phyloP scores from a whole-genome alignment of 2,329 filamentous ascomycete genomes.

The Microdochium trichocladiopsis region DNA sequence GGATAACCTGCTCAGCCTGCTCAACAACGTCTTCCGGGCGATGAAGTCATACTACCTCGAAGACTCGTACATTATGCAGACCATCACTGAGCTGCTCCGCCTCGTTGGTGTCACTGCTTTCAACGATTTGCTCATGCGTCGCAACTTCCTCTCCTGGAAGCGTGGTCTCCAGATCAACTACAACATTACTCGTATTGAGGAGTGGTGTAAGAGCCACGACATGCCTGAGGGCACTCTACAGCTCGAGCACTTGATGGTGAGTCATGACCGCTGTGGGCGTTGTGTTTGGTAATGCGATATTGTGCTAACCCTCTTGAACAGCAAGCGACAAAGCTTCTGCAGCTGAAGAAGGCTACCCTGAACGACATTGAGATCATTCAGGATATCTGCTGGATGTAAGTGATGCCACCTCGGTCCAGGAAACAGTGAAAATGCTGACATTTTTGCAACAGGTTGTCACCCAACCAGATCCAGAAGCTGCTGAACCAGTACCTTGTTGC shows the following conservation, averaged over 20 bases:
- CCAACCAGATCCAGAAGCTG: slow-evolving; percentile 98
- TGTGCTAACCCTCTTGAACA: slow-evolving; percentile 31
- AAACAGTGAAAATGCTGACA: slow-evolving; percentile 7
- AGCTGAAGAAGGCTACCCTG: slow-evolving; percentile 96
- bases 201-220: slow-evolving; percentile 99
- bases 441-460: slow-evolving; percentile 63
- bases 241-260: slow-evolving; percentile 93
- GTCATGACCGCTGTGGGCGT: slow-evolving; percentile 14
- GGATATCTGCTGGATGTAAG: slow-evolving; percentile 99
- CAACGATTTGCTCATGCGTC: slow-evolving; percentile 94
- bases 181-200: slow-evolving; percentile 98
- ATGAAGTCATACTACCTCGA: slow-evolving; percentile 99
- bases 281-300: background rate
- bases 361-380: slow-evolving; percentile 99
- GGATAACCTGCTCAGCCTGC: slow-evolving; percentile 91
- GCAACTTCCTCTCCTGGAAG: slow-evolving; percentile 99
- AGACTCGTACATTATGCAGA: slow-evolving; percentile 92
- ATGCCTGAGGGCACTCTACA: slow-evolving; percentile 98
- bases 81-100: slow-evolving; percentile 84
- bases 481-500: slow-evolving; percentile 98
- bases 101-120: slow-evolving; percentile 96
- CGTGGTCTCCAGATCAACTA: slow-evolving; percentile 99
- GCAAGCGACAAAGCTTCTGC: slow-evolving; percentile 97
- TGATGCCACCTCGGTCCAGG: slow-evolving; percentile 11
- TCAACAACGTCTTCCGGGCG: slow-evolving; percentile 96